Evolutionary conservation across 148 eudicot species (phyloP).

Genomic region (Fagopyrum tataricum): DNA sequence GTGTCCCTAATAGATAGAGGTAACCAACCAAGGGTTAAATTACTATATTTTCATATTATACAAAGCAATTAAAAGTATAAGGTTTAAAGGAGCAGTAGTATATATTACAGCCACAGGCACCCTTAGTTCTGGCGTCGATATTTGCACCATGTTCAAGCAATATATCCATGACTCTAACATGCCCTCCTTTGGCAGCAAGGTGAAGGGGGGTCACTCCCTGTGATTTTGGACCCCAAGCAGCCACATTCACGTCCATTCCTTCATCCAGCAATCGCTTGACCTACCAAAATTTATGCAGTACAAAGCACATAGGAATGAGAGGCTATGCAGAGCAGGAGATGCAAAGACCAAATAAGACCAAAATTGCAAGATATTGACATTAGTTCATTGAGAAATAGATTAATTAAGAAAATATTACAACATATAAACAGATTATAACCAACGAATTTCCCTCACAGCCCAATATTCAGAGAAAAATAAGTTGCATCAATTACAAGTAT

Average conservation of each 20-base stretch:
- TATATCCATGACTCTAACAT: conserved; percentile 80
- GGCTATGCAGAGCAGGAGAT: background rate
- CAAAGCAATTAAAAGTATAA: background rate
- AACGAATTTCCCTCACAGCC: background rate
- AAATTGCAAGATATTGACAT: background rate
- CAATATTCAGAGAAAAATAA: background rate
- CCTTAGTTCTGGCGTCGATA: conserved; percentile 94
- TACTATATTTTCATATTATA: background rate
- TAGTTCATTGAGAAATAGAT: background rate
- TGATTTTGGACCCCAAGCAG: conserved; percentile 81
- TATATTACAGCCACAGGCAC: conserved; percentile 86
- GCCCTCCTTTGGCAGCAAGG: conserved; percentile 97
- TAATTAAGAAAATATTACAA: background rate
- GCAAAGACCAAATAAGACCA: background rate
- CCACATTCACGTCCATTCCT: conserved; percentile 83
- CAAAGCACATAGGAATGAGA: background rate
- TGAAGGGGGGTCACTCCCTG: conserved; percentile 96
- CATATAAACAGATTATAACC: background rate
- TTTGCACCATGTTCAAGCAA: conserved; percentile 88
- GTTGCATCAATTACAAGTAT: too few species aligned
- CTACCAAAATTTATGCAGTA: conserved; percentile 24
- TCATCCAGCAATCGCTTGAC: conserved; percentile 75
- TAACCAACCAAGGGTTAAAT: background rate
- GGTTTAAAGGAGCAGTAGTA: background rate
- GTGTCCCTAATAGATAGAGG: conserved; percentile 60